Conservation (phyloP, 2,329 filamentous ascomycete species). For the Trichoderma oligosporum region DNA sequence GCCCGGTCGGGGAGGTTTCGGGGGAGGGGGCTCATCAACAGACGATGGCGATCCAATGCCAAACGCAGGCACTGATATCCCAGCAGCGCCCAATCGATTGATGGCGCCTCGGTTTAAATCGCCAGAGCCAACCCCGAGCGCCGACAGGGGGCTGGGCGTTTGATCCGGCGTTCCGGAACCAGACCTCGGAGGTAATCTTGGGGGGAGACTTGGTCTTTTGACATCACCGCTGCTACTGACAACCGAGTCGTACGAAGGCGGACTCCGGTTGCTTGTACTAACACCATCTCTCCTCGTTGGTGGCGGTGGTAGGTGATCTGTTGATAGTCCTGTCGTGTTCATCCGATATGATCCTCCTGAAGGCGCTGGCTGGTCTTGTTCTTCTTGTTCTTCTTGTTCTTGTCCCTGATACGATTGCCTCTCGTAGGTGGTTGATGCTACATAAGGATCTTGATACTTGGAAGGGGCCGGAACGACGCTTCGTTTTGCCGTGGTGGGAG, state of each 20-base stretch:
- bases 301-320: conserved; percentile 65
- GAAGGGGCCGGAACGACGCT: conserved; percentile 32
- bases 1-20: conserved; percentile 28
- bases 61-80: conserved; percentile 73
- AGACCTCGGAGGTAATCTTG: conserved; percentile 55
- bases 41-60: conserved; percentile 56
- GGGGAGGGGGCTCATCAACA: conserved; percentile 22
- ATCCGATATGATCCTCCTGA: conserved; percentile 60
- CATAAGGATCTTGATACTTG: conserved; percentile 33
- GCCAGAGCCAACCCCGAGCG: conserved; percentile 29
- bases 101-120: conserved; percentile 55
- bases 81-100: conserved; percentile 65
- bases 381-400: conserved; percentile 20
- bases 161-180: conserved; percentile 20
- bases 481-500: conserved; percentile 24
- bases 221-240: conserved; percentile 24
- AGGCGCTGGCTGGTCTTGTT: conserved; percentile 44
- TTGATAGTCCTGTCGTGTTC: conserved; percentile 68
- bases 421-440: conserved; percentile 20
- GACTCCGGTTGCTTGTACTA: conserved; percentile 33
- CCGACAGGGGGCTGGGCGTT: conserved; percentile 26
- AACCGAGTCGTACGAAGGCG: conserved; percentile 32
- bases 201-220: conserved; percentile 61
- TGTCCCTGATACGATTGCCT: conserved; percentile 5
- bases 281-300: conserved; percentile 55